phyloP scores from a whole-genome alignment of 2,329 filamentous ascomycete species.

The Escovopsis sp. region DNA sequence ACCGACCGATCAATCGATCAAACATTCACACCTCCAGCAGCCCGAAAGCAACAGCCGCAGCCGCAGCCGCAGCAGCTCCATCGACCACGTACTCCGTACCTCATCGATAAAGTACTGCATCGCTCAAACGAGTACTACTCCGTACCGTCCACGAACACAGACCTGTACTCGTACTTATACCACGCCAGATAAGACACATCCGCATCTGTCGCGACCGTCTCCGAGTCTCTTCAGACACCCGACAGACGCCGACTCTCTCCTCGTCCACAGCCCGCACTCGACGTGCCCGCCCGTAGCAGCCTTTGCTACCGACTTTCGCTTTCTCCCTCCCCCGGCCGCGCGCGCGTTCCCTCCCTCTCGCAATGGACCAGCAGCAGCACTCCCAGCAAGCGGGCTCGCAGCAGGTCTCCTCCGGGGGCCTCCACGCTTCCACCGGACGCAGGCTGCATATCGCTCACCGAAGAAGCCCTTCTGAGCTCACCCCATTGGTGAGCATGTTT shows the following conservation, averaged over 20 bases:
- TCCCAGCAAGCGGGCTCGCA: slow-evolving; percentile 29
- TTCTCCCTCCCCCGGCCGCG: no score
- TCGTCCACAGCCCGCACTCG: slow-evolving; percentile 20
- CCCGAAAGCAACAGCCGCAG: background rate
- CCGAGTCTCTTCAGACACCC: slow-evolving; percentile 5
- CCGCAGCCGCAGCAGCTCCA: background rate
- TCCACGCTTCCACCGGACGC: slow-evolving; percentile 65
- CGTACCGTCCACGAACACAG: background rate
- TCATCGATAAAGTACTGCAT: background rate
- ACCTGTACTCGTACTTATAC: no score
- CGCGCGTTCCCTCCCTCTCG: slow-evolving; percentile 16
- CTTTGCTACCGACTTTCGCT: slow-evolving; percentile 26
- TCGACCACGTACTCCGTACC: background rate
- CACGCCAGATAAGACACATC: no score
- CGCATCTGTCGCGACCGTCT: no score
- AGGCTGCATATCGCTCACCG: slow-evolving; percentile 95
- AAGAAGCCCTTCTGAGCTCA: slow-evolving; percentile 92
- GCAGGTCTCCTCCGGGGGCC: slow-evolving; percentile 38
- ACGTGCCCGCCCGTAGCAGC: slow-evolving; percentile 25
- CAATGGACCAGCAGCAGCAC: slow-evolving; percentile 46
- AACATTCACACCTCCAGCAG: background rate
- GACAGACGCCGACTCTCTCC: slow-evolving; percentile 1
- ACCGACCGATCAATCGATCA: background rate
- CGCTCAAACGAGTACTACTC: background rate
- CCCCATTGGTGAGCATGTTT: slow-evolving; percentile 91